Evolutionary conservation across 2,329 filamentous ascomycete species (phyloP), one percentile per base, ranked within the genome.

Genomic region (Phialophora macrospora): DNA sequence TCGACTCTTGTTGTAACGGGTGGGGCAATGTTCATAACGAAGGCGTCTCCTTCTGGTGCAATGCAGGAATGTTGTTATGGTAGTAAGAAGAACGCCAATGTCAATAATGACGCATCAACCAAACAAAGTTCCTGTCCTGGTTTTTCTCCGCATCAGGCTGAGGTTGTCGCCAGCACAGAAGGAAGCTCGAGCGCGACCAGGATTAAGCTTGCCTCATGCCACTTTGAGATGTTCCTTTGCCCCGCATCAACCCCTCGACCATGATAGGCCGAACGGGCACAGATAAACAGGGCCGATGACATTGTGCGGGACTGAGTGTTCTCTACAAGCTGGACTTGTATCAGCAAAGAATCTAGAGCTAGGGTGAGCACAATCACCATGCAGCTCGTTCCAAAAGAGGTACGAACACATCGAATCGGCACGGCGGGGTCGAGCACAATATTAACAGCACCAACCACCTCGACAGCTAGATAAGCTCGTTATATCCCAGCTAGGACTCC

Each of bases 401-500:
- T 80, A 74, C 56, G 64, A 22, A 54, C 26, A 51, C 9, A 34
- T n/a, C 17, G 58, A n/a, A n/a, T 20, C 11, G 14, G n/a, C 20
- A 12, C 22, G 5, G 28, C 22, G 41, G 34, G 22, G 9, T 38
- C 48, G 9, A 22, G 38, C 41, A 11, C 30, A 7, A 32, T 22
- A 32, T 54, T 65, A 54, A 62, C 46, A n/a, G 24, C 54, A n/a
- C 32, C 56, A 55, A 54, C 41, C 26, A 20, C 58, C 11, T 30
- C 14, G 22, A 65, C 56, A 98, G 94, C 85, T 98, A 75, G 94
- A 98, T 84, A 98, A 98, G 87, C 91, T 98, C 79, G 86, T 90
- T 77, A 94, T 96, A 76, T 91, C 93, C 62, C 92, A 97, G 79
- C 83, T 96, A 68, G 94, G 94, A 72, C 85, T 90, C 71, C 85